phyloP scores from a whole-genome alignment of 257 asterid genomes.

The Buddleja alternifolia region DNA sequence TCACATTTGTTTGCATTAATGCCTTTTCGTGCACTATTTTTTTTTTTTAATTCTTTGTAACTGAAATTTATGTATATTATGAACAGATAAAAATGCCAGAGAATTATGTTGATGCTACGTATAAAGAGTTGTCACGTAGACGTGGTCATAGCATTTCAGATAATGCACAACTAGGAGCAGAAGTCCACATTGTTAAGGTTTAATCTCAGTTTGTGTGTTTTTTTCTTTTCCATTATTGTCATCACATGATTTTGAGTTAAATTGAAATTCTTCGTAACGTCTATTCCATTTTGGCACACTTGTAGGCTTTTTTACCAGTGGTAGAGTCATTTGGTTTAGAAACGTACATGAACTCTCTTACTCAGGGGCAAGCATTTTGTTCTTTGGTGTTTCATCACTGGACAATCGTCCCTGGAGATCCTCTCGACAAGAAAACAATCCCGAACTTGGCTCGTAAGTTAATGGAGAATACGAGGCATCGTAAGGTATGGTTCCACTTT shows the following conservation, averaged over 20 bases:
- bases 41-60: constrained; percentile 1
- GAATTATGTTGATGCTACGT: constrained; percentile 93
- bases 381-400: constrained; percentile 89
- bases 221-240: background rate
- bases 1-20: background rate
- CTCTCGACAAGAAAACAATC: constrained; percentile 88
- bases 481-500: constrained; percentile 58
- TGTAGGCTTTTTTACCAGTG: constrained; percentile 90
- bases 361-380: constrained; percentile 97
- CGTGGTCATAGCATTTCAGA: constrained; percentile 98
- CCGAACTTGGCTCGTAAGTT: constrained; percentile 97
- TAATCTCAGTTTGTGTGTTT: background rate
- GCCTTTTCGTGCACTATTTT: constrained; percentile 10
- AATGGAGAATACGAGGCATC: constrained; percentile 97
- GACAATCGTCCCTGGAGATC: constrained; percentile 98
- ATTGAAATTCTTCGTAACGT: background rate
- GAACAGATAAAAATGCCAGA: constrained; percentile 93
- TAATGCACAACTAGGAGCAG: constrained; percentile 97
- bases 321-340: constrained; percentile 97
- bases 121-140: constrained; percentile 86
- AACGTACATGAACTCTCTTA: constrained; percentile 94
- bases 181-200: constrained; percentile 94
- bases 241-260: too few species aligned
- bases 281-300: constrained; percentile 15
- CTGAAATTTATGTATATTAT: constrained; percentile 31